Percentiles rank a stretch among this genome's conserved stretches.
These are phyloP conservation scores for Plasmodium malariae DNA, from an alignment of 169 alveolate species.

Conservation along the genomic window DNA sequence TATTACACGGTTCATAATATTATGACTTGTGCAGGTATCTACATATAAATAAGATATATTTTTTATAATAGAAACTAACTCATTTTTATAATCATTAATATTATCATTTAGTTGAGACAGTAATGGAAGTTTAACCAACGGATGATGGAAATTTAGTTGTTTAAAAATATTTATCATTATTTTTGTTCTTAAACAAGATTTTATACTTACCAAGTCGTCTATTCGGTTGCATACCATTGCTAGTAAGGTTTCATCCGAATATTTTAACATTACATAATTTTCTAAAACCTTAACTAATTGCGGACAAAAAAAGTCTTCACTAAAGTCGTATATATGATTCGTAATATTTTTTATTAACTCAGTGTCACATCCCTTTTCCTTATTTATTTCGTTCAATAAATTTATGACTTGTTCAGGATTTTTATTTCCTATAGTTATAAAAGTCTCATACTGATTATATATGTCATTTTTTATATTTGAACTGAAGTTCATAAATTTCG, in stretches of 20 bases:
- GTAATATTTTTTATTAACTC: conserved; percentile 51
- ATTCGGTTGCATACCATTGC: conserved; percentile 48
- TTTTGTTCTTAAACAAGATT: conserved; percentile 59
- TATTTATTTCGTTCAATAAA: conserved; percentile 4
- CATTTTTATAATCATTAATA: conserved; percentile 62
- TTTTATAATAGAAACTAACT: conserved; percentile 25
- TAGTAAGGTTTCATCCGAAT: conserved; percentile 70
- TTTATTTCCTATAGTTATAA: conserved; percentile 48
- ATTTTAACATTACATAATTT: conserved; percentile 60
- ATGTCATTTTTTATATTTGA: conserved; percentile 17
- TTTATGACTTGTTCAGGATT: conserved; percentile 50
- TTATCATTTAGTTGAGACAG: conserved; percentile 22
- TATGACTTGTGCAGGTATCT: conserved; percentile 12
- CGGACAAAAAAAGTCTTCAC: conserved; percentile 61
- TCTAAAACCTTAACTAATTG: conserved; percentile 57
- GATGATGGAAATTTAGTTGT: conserved; percentile 70
- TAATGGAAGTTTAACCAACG: conserved; percentile 41
- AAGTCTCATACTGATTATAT: conserved; percentile 35
- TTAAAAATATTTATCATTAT: conserved; percentile 43
- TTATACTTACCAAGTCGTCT: conserved; percentile 23
- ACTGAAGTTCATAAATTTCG: background rate
- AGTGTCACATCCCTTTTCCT: conserved; percentile 17
- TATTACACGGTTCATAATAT: conserved; percentile 37
- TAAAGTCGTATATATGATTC: conserved; percentile 54
- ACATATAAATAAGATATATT: conserved; percentile 51